Conservation (phyloP, 495 filamentous ascomycete species). For the Xylaria grammica region DNA sequence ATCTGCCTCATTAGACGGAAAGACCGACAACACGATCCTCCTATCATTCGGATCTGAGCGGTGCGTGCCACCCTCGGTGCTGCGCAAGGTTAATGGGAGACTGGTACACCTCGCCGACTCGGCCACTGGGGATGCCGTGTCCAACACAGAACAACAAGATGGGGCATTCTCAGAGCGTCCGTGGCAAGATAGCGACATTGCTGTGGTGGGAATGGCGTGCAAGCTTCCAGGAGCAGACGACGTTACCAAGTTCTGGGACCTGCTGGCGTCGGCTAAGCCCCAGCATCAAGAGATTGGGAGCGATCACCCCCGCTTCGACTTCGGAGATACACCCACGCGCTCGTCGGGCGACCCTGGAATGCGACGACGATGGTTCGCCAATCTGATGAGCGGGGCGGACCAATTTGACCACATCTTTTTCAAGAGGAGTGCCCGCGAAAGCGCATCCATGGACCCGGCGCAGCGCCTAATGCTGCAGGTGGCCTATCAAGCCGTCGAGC, state of each 20-base stretch:
- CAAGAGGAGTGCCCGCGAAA: constrained; percentile 47
- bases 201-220: constrained; percentile 51
- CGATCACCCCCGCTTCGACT: constrained; percentile 39
- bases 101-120: constrained; percentile 37
- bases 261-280: constrained; percentile 26
- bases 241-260: constrained; percentile 45
- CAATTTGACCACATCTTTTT: constrained; percentile 58
- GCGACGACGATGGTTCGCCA: constrained; percentile 41
- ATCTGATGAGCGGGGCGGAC: constrained; percentile 31
- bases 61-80: constrained; percentile 46
- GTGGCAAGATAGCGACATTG: constrained; percentile 39
- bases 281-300: constrained; percentile 47
- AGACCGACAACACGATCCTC: constrained; percentile 27
- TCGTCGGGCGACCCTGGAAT: constrained; percentile 30
- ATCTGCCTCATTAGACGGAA: constrained; percentile 16
- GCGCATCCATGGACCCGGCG: constrained; percentile 50
- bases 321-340: constrained; percentile 40
- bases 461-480: constrained; percentile 47
- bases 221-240: constrained; percentile 42
- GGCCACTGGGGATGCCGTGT: neutral
- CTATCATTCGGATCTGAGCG: constrained; percentile 50
- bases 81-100: constrained; percentile 30
- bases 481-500: constrained; percentile 54
- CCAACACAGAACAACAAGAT: constrained; percentile 1
- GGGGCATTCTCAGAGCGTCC: constrained; percentile 2